phyloP scores from a whole-genome alignment of 257 asterid species.

The Rhazya stricta region DNA sequence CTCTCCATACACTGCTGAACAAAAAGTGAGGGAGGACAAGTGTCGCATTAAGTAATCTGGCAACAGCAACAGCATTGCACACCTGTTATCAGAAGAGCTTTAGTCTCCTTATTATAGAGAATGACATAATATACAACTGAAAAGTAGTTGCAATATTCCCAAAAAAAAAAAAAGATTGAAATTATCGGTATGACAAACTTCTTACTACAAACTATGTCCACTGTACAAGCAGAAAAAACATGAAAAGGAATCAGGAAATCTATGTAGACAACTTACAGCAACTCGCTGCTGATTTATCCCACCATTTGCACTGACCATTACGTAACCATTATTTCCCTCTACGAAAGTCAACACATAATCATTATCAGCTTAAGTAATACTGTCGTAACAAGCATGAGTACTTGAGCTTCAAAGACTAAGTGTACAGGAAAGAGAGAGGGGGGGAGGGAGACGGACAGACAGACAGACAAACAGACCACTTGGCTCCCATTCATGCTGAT shows the following conservation, averaged over 20 bases:
- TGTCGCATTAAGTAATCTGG: conserved; percentile 93
- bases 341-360: conserved; percentile 22
- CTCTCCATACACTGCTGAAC: conserved; percentile 98
- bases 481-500: conserved; percentile 57
- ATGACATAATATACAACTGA: neutral
- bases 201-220: neutral
- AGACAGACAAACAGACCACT: conserved; percentile 51
- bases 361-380: conserved; percentile 12
- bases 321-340: conserved; percentile 75
- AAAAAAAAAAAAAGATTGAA: neutral
- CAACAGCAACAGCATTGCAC: conserved; percentile 96
- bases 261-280: conserved; percentile 65
- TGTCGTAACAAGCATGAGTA: conserved; percentile 12
- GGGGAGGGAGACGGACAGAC: conserved; percentile 4
- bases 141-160: neutral
- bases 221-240: neutral
- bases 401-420: neutral
- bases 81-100: conserved; percentile 45
- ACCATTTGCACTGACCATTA: conserved; percentile 94
- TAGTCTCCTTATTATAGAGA: neutral
- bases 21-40: conserved; percentile 87
- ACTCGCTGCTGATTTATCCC: conserved; percentile 99
- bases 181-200: neutral
- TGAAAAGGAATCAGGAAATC: conserved; percentile 12
- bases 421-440: neutral